Conservation (phyloP, 1,284 basidiomycete species). For the Porogramme epimiltina region DNA sequence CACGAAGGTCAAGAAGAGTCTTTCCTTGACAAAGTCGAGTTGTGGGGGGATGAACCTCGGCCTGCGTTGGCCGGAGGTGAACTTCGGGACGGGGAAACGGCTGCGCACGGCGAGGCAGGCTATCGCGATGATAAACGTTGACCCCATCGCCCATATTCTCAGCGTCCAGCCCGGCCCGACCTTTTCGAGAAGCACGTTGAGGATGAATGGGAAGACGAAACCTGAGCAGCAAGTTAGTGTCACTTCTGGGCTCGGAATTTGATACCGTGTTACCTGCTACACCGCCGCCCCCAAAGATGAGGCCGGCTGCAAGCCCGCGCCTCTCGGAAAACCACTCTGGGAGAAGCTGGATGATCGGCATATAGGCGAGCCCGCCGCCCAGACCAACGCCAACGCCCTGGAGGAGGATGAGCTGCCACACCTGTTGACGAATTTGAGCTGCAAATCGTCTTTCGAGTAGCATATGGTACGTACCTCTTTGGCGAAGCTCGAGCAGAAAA, state of each 20-base stretch:
- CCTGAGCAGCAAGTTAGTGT: background rate
- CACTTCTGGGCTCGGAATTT: background rate
- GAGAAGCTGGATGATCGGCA: constrained; percentile 27
- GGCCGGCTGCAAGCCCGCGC: constrained; percentile 28
- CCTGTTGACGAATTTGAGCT: constrained; percentile 8
- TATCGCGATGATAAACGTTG: constrained; percentile 18
- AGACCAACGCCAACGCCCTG: constrained; percentile 30
- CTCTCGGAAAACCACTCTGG: constrained; percentile 26
- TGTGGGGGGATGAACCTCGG: constrained; percentile 24
- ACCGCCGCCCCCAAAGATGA: constrained; percentile 32
- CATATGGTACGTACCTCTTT: constrained; percentile 14
- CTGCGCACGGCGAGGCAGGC: constrained; percentile 26
- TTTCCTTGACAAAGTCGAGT: constrained; percentile 24
- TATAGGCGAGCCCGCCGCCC: constrained; percentile 26
- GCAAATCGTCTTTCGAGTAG: too few relatives aligned
- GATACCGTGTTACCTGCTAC: constrained; percentile 22
- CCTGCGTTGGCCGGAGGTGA: constrained; percentile 15
- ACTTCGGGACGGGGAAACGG: constrained; percentile 26
- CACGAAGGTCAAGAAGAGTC: constrained; percentile 28
- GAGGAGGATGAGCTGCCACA: constrained; percentile 29
- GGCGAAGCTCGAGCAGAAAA: constrained; percentile 29
- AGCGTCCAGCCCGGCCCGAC: constrained; percentile 30
- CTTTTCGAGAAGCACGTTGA: constrained; percentile 23
- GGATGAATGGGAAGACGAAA: constrained; percentile 28
- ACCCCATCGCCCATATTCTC: constrained; percentile 23